Evolutionary conservation across 1,284 basidiomycete species (phyloP).

Genomic region (Ustilago curta): DNA sequence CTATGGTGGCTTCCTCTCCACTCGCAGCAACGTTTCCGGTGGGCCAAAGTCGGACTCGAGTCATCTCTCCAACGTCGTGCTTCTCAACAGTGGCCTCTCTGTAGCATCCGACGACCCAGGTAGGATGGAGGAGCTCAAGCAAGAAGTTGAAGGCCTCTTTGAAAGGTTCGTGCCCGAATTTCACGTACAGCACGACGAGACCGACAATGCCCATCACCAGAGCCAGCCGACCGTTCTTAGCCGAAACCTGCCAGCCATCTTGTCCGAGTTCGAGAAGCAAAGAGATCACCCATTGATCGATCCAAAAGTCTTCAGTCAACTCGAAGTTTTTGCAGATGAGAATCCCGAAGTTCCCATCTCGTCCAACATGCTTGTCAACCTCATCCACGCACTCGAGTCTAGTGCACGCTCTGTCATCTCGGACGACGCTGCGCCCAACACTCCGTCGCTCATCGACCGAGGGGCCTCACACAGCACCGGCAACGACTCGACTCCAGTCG

Average conservation of each 20-base stretch:
- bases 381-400: constrained; percentile 42
- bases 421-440: constrained; percentile 22
- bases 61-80: constrained; percentile 23
- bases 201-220: constrained; percentile 2
- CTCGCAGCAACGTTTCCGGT: constrained; percentile 25
- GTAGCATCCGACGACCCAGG: constrained; percentile 28
- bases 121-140: constrained; percentile 32
- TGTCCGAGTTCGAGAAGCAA: constrained; percentile 44
- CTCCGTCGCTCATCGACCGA: constrained; percentile 30
- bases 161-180: constrained; percentile 39
- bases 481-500: constrained; percentile 34
- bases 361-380: constrained; percentile 43
- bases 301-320: constrained; percentile 34
- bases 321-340: constrained; percentile 36
- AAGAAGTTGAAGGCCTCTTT: constrained; percentile 42
- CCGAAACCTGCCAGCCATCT: constrained; percentile 40
- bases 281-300: constrained; percentile 42
- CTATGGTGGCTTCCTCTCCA: constrained; percentile 32
- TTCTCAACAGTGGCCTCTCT: constrained; percentile 26
- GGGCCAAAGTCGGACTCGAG: constrained; percentile 30
- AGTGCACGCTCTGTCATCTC: constrained; percentile 34
- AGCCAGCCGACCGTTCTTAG: constrained; percentile 39
- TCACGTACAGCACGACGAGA: constrained; percentile 25
- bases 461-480: constrained; percentile 32
- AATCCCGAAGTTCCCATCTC: constrained; percentile 47